Evolutionary conservation across 1,284 basidiomycete species (phyloP).

Genomic region (Irpex sp.): DNA sequence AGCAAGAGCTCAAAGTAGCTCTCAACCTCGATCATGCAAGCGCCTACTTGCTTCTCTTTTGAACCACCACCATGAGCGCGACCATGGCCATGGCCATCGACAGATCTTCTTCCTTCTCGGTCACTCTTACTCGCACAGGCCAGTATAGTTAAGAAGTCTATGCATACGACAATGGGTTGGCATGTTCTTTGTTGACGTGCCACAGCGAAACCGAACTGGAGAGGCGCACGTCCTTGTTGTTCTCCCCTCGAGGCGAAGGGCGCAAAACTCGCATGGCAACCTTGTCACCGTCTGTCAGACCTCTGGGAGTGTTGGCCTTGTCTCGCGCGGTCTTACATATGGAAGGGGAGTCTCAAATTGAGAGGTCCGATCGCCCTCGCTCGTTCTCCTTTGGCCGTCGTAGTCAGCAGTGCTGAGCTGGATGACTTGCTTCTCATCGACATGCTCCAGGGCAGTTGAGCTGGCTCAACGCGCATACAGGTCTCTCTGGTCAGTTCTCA

Average conservation of each 20-base stretch:
- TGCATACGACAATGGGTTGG: not conserved
- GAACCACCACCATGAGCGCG: too few relatives aligned
- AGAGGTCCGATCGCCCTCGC: too few relatives aligned
- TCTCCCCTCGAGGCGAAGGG: not conserved
- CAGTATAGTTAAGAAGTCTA: too few relatives aligned
- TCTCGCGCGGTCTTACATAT: not conserved
- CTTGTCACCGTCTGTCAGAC: not conserved
- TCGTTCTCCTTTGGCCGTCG: not conserved
- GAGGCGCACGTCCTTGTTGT: not conserved
- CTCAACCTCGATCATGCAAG: not conserved
- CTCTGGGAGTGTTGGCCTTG: not conserved
- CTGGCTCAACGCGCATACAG: not conserved
- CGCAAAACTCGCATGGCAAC: not conserved
- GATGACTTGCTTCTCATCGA: not conserved
- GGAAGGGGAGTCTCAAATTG: too few relatives aligned
- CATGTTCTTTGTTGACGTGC: not conserved
- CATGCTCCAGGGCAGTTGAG: not conserved
- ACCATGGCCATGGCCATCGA: too few relatives aligned
- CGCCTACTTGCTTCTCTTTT: too few relatives aligned
- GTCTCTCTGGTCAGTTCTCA: not conserved
- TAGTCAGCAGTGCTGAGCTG: too few relatives aligned
- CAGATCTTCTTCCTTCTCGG: too few relatives aligned
- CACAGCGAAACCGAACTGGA: not conserved
- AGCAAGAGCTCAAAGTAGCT: not conserved
- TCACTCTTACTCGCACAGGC: too few relatives aligned